Evolutionary conservation across 1,284 basidiomycete species (phyloP), one percentile per base, ranked within the genome.

Genomic region (Sporisorium reilianum): DNA sequence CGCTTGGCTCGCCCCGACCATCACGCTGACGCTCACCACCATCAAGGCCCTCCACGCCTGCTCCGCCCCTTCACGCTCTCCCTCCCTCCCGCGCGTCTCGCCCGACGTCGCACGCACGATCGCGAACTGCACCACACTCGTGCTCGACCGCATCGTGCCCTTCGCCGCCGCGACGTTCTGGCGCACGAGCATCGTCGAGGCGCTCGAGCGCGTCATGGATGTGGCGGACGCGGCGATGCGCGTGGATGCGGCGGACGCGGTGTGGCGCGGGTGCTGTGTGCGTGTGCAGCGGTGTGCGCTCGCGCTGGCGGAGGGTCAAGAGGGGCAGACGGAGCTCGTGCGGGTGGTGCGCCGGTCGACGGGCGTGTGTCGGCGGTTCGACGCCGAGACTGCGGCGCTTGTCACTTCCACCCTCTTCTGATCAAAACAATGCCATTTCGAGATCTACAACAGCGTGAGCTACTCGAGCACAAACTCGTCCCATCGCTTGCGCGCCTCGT

Each of bases 391-490:
- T 5, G 44, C 62, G 8, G 26, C 50, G 14, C 44, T 70, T 5
- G 62, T 64, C 20, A 7, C 56, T 0, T n/a, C 23, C 7, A 64
- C 44, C 32, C 67, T 70, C 30, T 70, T 70, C 51, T 44, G 28
- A 4, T n/a, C 20, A 11, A 28, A 6, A 26, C 44, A 5, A 45
- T 9, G n/a, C n/a, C n/a, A n/a, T n/a, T n/a, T n/a, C n/a, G n/a
- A n/a, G n/a, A n/a, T n/a, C n/a, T n/a, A n/a, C n/a, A n/a, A n/a
- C 22, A 14, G 44, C 25, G 25, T 28, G 44, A 45, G 22, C n/a
- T 55, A 74, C 1, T 40, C 36, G 5, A 74, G 48, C 8, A 65
- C 58, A 22, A 74, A 74, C 30, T 74, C 65, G 30, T 74, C 71
- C 10, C 25, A 53, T 32, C 67, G 28, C 55, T 54, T 57, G 0